A percentile compares a stretch with the other conserved stretches of the same genome.
phyloP scores from a whole-genome alignment of 2,329 filamentous ascomycete genomes.

The Coniochaeta sp. region DNA sequence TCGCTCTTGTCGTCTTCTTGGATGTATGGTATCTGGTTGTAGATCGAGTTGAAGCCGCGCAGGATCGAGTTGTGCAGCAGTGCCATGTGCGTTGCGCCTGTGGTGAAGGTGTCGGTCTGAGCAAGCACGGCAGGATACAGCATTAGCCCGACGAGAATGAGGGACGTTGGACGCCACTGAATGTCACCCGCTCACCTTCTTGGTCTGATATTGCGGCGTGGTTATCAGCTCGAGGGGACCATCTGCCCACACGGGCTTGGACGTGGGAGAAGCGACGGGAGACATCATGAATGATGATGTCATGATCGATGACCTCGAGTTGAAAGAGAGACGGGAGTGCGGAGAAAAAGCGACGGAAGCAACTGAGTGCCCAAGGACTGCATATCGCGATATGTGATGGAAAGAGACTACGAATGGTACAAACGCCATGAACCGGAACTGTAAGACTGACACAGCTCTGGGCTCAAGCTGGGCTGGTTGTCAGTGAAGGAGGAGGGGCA shows the following conservation, averaged over 20 bases:
- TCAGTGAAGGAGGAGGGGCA: too few species aligned
- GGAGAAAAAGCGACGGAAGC: background rate
- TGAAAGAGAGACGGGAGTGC: background rate
- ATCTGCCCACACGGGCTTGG: background rate
- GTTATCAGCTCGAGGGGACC: background rate
- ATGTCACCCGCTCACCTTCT: background rate
- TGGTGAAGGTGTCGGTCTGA: conserved; percentile 50
- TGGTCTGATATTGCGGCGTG: background rate
- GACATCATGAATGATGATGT: conserved; percentile 1
- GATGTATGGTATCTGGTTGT: conserved; percentile 48
- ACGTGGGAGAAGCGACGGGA: background rate
- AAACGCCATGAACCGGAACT: background rate
- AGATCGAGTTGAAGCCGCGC: conserved; percentile 57
- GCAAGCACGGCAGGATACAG: background rate
- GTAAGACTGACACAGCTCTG: background rate
- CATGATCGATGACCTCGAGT: background rate
- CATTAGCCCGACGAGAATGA: background rate
- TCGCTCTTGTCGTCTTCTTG: conserved; percentile 42
- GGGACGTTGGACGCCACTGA: background rate
- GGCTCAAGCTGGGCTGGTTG: background rate
- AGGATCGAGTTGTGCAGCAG: conserved; percentile 56
- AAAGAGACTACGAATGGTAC: background rate
- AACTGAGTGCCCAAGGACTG: background rate
- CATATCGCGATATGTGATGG: background rate
- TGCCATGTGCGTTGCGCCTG: conserved; percentile 53